phyloP scores from a whole-genome alignment of 2,329 filamentous ascomycete genomes.

The Ophiostoma pallidulum region DNA sequence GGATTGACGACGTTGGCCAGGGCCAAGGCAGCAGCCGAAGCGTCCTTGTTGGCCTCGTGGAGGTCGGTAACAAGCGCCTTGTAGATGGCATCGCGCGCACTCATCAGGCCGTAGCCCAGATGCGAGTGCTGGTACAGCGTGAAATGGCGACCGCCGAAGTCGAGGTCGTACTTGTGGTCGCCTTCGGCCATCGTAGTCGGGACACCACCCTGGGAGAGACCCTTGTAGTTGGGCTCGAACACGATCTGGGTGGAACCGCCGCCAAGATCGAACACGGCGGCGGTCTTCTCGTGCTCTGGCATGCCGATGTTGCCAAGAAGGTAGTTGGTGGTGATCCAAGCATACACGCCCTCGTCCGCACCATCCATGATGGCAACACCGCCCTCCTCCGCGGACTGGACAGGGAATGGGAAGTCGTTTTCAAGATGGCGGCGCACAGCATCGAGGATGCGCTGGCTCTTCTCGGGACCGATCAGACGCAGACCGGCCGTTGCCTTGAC shows the following conservation, averaged over 20 bases:
- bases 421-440: slow-evolving; percentile 79
- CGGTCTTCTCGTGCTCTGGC: slow-evolving; percentile 80
- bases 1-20: slow-evolving; percentile 67
- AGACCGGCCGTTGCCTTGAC: slow-evolving; percentile 96
- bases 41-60: slow-evolving; percentile 50
- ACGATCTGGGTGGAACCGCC: slow-evolving; percentile 98
- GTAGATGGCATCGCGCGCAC: slow-evolving; percentile 81
- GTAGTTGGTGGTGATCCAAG: slow-evolving; percentile 99
- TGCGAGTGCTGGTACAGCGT: slow-evolving; percentile 97
- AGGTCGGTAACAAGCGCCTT: slow-evolving; percentile 63
- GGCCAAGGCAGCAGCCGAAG: slow-evolving; percentile 56
- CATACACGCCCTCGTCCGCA: slow-evolving; percentile 92
- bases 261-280: slow-evolving; percentile 90
- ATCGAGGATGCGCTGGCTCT: slow-evolving; percentile 73
- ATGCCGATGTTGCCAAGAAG: slow-evolving; percentile 94
- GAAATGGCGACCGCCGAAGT: slow-evolving; percentile 80
- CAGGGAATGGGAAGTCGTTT: slow-evolving; percentile 85
- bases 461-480: slow-evolving; percentile 71
- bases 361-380: slow-evolving; percentile 97
- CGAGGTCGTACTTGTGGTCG: slow-evolving; percentile 90
- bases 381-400: slow-evolving; percentile 73
- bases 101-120: slow-evolving; percentile 93
- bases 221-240: slow-evolving; percentile 89
- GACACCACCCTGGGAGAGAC: slow-evolving; percentile 63
- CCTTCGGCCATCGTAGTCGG: slow-evolving; percentile 77